phyloP scores from a whole-genome alignment of 108 stramenopile species.

The Poteriospumella lacustris region DNA sequence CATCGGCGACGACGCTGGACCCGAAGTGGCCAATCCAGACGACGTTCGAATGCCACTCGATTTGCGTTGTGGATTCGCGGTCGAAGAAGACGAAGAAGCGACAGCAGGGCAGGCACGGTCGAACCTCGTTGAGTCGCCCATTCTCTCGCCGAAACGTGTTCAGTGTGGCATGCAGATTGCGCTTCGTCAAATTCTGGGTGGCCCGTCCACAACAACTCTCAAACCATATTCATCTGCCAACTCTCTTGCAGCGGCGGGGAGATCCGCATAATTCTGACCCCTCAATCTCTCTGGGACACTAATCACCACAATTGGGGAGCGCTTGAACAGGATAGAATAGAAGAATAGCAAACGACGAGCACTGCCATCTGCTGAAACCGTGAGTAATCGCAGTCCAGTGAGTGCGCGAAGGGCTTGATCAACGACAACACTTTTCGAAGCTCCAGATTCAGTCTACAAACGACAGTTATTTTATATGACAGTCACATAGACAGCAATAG shows the following conservation, averaged over 20 bases:
- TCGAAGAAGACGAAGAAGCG: no score
- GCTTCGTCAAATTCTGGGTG: no score
- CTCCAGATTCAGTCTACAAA: conserved; percentile 12
- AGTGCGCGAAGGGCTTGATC: no score
- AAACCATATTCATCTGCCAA: conserved; percentile 3
- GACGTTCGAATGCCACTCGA: no score
- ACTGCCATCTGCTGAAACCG: neutral
- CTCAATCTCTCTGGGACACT: neutral
- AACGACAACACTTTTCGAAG: conserved; percentile 6
- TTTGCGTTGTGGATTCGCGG: no score
- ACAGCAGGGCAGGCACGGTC: no score
- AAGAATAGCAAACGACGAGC: no score
- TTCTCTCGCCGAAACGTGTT: no score
- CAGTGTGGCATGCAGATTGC: no score
- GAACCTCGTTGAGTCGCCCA: no score
- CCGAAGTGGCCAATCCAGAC: no score
- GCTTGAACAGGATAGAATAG: neutral
- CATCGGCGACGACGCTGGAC: no score
- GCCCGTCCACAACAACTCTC: neutral
- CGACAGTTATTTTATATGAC: neutral
- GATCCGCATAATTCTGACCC: neutral
- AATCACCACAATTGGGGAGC: conserved; percentile 8
- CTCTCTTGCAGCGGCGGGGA: neutral
- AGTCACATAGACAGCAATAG: neutral
- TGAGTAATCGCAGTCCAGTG: neutral